phyloP scores from a whole-genome alignment of 108 stramenopile genomes.

The Nitzschia sp. region DNA sequence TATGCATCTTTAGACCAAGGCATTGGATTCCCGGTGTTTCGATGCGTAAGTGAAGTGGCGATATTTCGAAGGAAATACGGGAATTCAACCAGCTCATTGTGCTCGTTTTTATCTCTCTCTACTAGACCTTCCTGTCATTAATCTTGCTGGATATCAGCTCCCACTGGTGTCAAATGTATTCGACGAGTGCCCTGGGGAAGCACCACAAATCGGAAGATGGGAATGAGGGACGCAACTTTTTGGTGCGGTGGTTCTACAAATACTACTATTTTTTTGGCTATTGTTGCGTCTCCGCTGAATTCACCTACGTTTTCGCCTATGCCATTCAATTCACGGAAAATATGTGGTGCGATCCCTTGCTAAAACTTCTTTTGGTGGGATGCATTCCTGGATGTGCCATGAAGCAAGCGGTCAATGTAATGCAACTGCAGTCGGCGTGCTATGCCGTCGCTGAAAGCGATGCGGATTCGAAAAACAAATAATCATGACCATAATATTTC shows the following conservation, averaged over 20 bases:
- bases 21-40: slow-evolving; percentile 26
- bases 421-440: slow-evolving; percentile 81
- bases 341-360: slow-evolving; percentile 30
- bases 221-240: slow-evolving; percentile 78
- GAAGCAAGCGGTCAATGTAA: slow-evolving; percentile 87
- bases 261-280: slow-evolving; percentile 95
- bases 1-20: slow-evolving; percentile 22
- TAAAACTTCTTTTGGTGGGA: slow-evolving; percentile 38
- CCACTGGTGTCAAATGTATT: slow-evolving; percentile 97
- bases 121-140: slow-evolving; percentile 50
- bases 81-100: background rate
- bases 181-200: slow-evolving; percentile 49
- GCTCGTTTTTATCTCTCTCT: slow-evolving; percentile 4
- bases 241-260: slow-evolving; percentile 92
- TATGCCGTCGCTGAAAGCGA: slow-evolving; percentile 81
- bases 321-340: slow-evolving; percentile 33
- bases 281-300: slow-evolving; percentile 94
- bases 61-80: background rate
- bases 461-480: slow-evolving; percentile 47
- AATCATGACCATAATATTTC: background rate
- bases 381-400: slow-evolving; percentile 73
- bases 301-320: slow-evolving; percentile 75
- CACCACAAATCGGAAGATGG: slow-evolving; percentile 96
- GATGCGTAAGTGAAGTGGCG: slow-evolving; percentile 41
- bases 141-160: slow-evolving; percentile 76